Evolutionary conservation across 805 yeast species (phyloP).

Genomic region (Yamadazyma insecticola): DNA sequence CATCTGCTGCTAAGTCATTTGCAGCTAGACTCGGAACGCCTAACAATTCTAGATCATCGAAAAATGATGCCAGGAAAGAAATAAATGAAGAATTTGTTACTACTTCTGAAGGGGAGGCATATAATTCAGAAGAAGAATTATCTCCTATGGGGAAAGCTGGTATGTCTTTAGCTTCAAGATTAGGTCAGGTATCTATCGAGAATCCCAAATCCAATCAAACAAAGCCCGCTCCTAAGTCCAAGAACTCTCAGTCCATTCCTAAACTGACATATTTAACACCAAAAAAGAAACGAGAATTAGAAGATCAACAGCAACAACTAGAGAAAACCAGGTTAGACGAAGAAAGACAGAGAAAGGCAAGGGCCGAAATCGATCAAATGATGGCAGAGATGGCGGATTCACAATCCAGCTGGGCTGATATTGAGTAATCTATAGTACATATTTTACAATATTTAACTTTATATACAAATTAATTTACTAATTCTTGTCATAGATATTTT

Average conservation of each 20-base stretch:
- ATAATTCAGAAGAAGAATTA: slow-evolving; percentile 3
- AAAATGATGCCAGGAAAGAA: slow-evolving; percentile 2
- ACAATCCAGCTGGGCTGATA: slow-evolving; percentile 12
- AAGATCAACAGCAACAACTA: slow-evolving; percentile 4
- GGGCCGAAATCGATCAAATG: slow-evolving; percentile 9
- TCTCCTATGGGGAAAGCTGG: slow-evolving; percentile 22
- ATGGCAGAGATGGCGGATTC: slow-evolving; percentile 12
- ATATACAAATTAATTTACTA: too few relatives aligned
- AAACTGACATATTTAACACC: slow-evolving; percentile 4
- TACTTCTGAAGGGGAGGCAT: slow-evolving; percentile 4
- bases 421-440: too few relatives aligned
- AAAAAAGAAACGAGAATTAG: slow-evolving; percentile 6
- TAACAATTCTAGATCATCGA: not conserved
- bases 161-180: slow-evolving; percentile 20
- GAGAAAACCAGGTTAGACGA: slow-evolving; percentile 7
- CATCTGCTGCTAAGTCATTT: slow-evolving; percentile 20
- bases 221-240: not conserved
- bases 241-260: not conserved
- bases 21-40: slow-evolving; percentile 21
- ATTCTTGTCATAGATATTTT: too few relatives aligned
- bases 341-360: too few relatives aligned
- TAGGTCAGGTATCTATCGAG: slow-evolving; percentile 11
- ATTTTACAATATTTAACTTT: too few relatives aligned
- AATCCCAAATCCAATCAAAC: not conserved
- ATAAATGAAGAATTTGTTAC: slow-evolving; percentile 9